These are phyloP conservation scores for Microdochium trichocladiopsis DNA, from an alignment of 2,329 filamentous ascomycete genomes.

Conservation along the genomic window DNA sequence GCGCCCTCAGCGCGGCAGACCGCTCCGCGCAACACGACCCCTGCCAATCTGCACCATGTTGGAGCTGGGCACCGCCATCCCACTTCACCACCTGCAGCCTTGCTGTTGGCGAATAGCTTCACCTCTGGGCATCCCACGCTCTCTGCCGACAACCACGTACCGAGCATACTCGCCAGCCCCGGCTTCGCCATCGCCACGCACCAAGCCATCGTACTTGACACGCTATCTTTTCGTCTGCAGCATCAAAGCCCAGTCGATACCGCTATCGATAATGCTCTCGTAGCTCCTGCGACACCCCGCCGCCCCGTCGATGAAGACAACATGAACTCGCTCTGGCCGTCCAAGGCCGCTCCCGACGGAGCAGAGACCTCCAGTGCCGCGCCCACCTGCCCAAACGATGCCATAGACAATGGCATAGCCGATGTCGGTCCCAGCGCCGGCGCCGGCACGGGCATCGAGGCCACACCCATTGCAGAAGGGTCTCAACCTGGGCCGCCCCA, in stretches of 20 bases:
- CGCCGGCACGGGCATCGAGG: neutral
- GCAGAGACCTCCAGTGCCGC: conserved; percentile 15
- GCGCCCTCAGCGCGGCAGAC: neutral
- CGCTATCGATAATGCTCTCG: conserved; percentile 1
- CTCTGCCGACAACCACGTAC: neutral
- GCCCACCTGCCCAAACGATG: conserved; percentile 18
- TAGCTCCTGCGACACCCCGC: neutral
- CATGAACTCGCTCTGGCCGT: conserved; percentile 39
- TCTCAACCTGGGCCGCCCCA: conserved; percentile 19
- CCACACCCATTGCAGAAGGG: neutral
- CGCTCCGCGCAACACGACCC: neutral
- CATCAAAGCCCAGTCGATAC: neutral
- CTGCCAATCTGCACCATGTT: neutral
- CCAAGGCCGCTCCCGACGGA: conserved; percentile 26
- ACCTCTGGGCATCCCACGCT: neutral
- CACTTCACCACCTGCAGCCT: neutral
- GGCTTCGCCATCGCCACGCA: neutral
- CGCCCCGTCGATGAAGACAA: conserved; percentile 11
- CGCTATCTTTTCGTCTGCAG: neutral
- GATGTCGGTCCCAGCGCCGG: conserved; percentile 19
- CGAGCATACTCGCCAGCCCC: neutral
- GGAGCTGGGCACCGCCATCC: neutral
- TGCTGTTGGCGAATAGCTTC: neutral
- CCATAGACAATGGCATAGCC: conserved; percentile 33
- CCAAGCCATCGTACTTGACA: neutral